Percentiles rank a stretch among this genome's conserved stretches.
Evolutionary conservation across 306 rosid genomes (phyloP).

Genomic region (Castanospermum australe): DNA sequence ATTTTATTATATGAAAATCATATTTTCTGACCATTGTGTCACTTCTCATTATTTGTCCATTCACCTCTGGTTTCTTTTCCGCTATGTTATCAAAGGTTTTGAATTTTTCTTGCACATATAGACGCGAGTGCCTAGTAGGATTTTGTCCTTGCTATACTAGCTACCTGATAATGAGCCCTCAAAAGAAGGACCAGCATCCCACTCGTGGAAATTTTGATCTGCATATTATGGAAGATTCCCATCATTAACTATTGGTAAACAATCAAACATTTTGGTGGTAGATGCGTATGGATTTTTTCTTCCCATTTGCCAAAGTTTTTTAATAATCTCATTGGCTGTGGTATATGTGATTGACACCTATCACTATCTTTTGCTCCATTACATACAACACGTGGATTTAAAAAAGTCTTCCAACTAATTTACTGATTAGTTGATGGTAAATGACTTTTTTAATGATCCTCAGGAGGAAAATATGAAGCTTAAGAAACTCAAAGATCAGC

Average conservation of each 20-base stretch:
- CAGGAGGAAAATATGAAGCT: conserved; percentile 88
- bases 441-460: conserved; percentile 24
- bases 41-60: conserved; percentile 15
- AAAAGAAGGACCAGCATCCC: neutral
- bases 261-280: neutral
- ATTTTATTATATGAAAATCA: conserved; percentile 30
- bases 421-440: neutral
- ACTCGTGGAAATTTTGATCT: neutral
- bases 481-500: conserved; percentile 60
- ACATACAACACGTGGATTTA: neutral
- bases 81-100: conserved; percentile 12
- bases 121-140: conserved; percentile 5
- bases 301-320: neutral
- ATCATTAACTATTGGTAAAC: neutral
- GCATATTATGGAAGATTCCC: neutral
- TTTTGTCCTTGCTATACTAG: conserved; percentile 17
- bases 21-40: conserved; percentile 33
- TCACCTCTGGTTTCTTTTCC: conserved; percentile 24
- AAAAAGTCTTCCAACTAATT: neutral
- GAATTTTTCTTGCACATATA: neutral
- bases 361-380: neutral
- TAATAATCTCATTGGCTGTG: neutral
- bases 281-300: neutral
- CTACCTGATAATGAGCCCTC: neutral
- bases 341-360: neutral